Base-by-base conservation (phyloP, 495 filamentous ascomycete species). In the Tirmania nivea region DNA sequence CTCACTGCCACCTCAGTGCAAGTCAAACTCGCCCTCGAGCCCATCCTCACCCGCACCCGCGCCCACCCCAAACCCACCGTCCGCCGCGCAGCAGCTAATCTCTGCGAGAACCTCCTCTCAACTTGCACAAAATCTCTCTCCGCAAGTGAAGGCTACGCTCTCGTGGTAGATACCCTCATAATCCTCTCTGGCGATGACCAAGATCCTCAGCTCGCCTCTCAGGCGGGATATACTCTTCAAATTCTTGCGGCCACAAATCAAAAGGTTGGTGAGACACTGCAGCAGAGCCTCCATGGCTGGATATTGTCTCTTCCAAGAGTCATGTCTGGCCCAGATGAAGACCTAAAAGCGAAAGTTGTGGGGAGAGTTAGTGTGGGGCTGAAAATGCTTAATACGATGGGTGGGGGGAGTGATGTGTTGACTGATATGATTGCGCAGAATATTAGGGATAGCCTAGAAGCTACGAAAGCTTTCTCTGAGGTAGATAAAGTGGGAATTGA, bases 271-370 rank as follows among this genome's bases (percentile, higher is more conserved):
- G 83, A 86, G 16, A 67, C 75, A 14, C 68, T 94, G 48, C 86
- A 84, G 60, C 74, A 70, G 31, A 79, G 77, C 1, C 66, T 93
- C 4, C 82, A 93, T 65, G 77, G 75, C 39, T 94, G 87, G 88
- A 72, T 90, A 14, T 75, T 77, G 2, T 75, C 82, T 16, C 74
- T 96, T 31, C 83, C 92, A 3, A 73, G 86, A 37, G 66, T 84
- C 10, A 90, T 95, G 77, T 84, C 87, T 63, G 77, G 79, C 21
- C 83, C 78, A 53, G 89, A 99, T 53, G 86, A 95, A 57, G 72
- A 67, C 8, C 67, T 77, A 35, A 93, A 90, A 61, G 72, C 78
- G 42, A 73, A 75, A 59, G 78, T 77, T 17, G 76, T 94, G 51
- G 71, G 74, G 35, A 81, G 84, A 56, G 75, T 96, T 45, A 78